Percentiles rank a stretch among this genome's conserved stretches.
phyloP scores from a whole-genome alignment of 75 land plant genomes.

The Cunninghamia lanceolata region DNA sequence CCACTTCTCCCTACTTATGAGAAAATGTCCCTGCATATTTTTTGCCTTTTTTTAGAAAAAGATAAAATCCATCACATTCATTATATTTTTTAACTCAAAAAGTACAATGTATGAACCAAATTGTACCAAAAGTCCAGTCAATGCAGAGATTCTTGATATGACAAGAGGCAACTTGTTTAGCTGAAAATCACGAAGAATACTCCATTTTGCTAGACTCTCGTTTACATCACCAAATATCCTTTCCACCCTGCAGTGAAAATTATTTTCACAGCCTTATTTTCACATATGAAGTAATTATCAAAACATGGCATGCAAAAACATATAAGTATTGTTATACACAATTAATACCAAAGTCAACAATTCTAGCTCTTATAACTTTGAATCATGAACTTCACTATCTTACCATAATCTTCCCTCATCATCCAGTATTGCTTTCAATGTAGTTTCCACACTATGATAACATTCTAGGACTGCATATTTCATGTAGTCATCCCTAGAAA shows the following conservation, averaged over 20 bases:
- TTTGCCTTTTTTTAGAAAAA: neutral
- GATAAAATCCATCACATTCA: neutral
- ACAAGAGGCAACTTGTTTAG: constrained; percentile 56
- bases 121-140: constrained; percentile 74
- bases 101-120: neutral
- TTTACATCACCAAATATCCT: constrained; percentile 55
- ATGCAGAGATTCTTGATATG: constrained; percentile 52
- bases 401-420: constrained; percentile 67
- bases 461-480: constrained; percentile 75
- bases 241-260: constrained; percentile 56
- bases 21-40: neutral
- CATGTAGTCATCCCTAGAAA: constrained; percentile 85
- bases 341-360: neutral
- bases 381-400: neutral
- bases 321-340: neutral
- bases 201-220: constrained; percentile 25
- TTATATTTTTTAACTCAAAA: neutral
- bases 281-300: neutral
- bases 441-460: constrained; percentile 34
- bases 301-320: neutral
- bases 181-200: constrained; percentile 42
- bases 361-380: neutral
- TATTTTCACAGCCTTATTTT: neutral
- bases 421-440: constrained; percentile 50
- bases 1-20: neutral